Base-by-base conservation (phyloP, 2,329 filamentous ascomycete genomes). In the Coniochaeta ligniaria region DNA sequence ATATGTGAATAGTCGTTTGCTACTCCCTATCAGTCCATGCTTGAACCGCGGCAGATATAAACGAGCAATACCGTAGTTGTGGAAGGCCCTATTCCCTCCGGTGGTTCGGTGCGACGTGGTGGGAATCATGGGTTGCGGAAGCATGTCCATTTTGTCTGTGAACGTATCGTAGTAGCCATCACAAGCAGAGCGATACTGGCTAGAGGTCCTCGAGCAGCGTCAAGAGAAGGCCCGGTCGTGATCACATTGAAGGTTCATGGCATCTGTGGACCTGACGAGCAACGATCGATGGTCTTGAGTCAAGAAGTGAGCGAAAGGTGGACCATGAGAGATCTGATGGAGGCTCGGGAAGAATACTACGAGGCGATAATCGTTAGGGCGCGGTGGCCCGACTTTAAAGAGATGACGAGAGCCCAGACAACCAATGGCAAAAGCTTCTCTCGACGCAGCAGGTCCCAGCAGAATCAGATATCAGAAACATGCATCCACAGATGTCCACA, bases 71-170 rank as follows among this genome's bases (percentile, higher is more conserved):
- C 66, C 69, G 72, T 90, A 91, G 72, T 90, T 90, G 75, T 89
- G 85, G 71, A 90, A 90, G 50, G 87, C 87, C 63, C 83, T 80
- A 69, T 89, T 89, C 61, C 86, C 85, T 64, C 86, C 86, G 59
- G 78, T 76, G 1, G 84, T 87, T 26, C 24, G 20, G 7, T 47
- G 60, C 75, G 75, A 41, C 71, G 61, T 69, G 70, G 50, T 66
- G 65, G 74, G 68, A 35, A 68, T 71, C 68, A 73, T 73, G 55
- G 78, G 74, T 63, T 77, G 75, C 36, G 77, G 75, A 28, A 78
- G 69, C 69, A 75, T 76, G 38, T 77, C 73, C 66, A 67, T 67
- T 41, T 52, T 58, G 55, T 38, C 58, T 31, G 56, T 36, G 17
- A n/a, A 47, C 20, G 16, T 47, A 26, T 4, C 22, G 43, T 47